Base-by-base conservation (phyloP, 352 stramenopile genomes). In the Salisapilia sapeloensis region DNA sequence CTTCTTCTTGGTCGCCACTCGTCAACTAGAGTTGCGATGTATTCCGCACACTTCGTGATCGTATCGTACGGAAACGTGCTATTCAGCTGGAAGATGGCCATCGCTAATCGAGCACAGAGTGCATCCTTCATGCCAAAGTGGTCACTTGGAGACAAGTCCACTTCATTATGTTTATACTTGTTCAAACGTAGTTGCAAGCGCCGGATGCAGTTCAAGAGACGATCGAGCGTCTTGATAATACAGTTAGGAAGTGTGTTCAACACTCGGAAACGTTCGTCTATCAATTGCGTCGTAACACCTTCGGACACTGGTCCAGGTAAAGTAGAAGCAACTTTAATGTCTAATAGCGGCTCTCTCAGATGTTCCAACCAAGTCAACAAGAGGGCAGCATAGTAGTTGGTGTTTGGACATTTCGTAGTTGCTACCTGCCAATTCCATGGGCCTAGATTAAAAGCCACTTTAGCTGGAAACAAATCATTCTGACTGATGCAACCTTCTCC, bases 321-420 rank as follows among this genome's bases (percentile, higher is more conserved):
- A 32, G 45, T 46, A 6, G 48, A 47, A 23, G 53, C 29, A 1
- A 72, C 21, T 6, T 58, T 46, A 5, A 28, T 38, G 6, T 40
- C 46, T 17, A 89, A 30, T 9, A 89, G 28, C 1, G 66, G 67
- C 13, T 76, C 61, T 2, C 42, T 38, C 18, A 89, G 53, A 28
- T 89, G 66, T 29, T 89, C 74, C 4, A 89, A 51, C 74, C 74
- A 89, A 27, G 84, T 70, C 3, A 89, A 50, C 17, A 89, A 39
- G 14, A 89, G 48, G n/a, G 61, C 50, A 4, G 57, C 43, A 21
- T 56, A 45, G 31, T 53, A 51, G 4, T 28, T 40, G 13, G 13
- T 27, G 2, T 45, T 48, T 0, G 33, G 12, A 29, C 60, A 65
- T 24, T 54, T 17, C 2, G 39, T 40, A 10, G 50, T 41, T 3